phyloP scores from a whole-genome alignment of 169 alveolate genomes.

The Prorocentrum cordatum region DNA sequence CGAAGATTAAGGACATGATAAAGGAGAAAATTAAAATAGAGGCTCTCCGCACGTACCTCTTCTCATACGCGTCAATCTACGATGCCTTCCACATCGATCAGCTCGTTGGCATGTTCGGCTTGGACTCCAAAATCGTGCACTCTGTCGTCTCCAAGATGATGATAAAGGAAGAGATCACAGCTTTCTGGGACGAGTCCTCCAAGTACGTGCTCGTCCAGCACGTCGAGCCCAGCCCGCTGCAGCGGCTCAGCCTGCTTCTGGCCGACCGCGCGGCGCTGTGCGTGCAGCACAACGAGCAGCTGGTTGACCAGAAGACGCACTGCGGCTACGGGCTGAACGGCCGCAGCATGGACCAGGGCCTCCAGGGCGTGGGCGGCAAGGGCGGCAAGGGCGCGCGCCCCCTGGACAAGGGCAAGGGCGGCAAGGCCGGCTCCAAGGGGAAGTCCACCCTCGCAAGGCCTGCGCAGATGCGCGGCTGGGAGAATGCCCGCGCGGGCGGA shows the following conservation, averaged over 20 bases:
- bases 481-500: slow-evolving; percentile 44
- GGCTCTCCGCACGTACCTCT: slow-evolving; percentile 74
- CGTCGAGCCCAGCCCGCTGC: slow-evolving; percentile 84
- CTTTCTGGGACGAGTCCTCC: slow-evolving; percentile 77
- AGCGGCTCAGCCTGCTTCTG: slow-evolving; percentile 78
- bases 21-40: slow-evolving; percentile 86
- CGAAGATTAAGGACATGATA: slow-evolving; percentile 78
- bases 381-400: neutral
- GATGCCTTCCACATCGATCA: slow-evolving; percentile 66
- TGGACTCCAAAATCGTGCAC: slow-evolving; percentile 25
- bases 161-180: slow-evolving; percentile 67
- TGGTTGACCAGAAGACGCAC: slow-evolving; percentile 37
- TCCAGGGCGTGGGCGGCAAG: neutral
- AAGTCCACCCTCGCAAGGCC: neutral
- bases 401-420: neutral
- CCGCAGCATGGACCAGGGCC: neutral
- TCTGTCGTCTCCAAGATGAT: slow-evolving; percentile 62
- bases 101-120: slow-evolving; percentile 34
- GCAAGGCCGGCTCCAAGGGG: neutral
- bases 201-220: slow-evolving; percentile 83
- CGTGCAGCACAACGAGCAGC: slow-evolving; percentile 65
- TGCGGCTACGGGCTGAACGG: slow-evolving; percentile 54
- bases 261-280: slow-evolving; percentile 77
- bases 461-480: slow-evolving; percentile 33
- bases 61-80: slow-evolving; percentile 62